A percentile compares a stretch with the other conserved stretches of the same genome.
phyloP scores from a whole-genome alignment of 2,329 filamentous ascomycete genomes.

The Xylariaceae sp. region DNA sequence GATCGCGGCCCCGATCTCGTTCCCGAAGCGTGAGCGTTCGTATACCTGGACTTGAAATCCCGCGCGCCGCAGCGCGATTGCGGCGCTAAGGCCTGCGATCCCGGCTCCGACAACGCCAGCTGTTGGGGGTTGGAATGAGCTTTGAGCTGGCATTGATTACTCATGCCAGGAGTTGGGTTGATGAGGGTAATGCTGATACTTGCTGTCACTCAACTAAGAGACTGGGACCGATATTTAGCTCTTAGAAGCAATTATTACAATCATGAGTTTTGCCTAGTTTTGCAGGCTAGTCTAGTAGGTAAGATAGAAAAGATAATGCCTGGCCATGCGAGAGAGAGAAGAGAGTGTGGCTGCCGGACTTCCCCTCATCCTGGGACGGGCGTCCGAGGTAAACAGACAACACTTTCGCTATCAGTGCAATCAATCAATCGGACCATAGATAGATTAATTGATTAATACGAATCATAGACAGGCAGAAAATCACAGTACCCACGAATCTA shows the following conservation, averaged over 20 bases:
- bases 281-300: no score
- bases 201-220: not conserved
- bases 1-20: conserved; percentile 52
- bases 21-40: conserved; percentile 43
- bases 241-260: no score
- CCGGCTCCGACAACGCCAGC: conserved; percentile 39
- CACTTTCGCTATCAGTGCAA: no score
- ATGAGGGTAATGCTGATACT: not conserved
- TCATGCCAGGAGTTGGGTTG: not conserved
- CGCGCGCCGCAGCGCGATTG: conserved; percentile 37
- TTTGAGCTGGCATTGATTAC: conserved; percentile 1
- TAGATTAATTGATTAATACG: no score
- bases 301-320: no score
- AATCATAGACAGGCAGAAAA: no score
- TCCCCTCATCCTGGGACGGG: not conserved
- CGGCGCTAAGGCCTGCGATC: conserved; percentile 40
- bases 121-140: not conserved
- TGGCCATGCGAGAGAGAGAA: no score
- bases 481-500: no score
- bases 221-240: no score
- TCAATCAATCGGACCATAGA: no score
- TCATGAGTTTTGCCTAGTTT: no score
- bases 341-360: not conserved
- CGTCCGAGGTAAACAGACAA: no score
- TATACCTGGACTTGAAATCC: conserved; percentile 38